These are phyloP conservation scores for Polygonum maritimum DNA, from an alignment of 148 eudicot genomes.

Conservation along the genomic window DNA sequence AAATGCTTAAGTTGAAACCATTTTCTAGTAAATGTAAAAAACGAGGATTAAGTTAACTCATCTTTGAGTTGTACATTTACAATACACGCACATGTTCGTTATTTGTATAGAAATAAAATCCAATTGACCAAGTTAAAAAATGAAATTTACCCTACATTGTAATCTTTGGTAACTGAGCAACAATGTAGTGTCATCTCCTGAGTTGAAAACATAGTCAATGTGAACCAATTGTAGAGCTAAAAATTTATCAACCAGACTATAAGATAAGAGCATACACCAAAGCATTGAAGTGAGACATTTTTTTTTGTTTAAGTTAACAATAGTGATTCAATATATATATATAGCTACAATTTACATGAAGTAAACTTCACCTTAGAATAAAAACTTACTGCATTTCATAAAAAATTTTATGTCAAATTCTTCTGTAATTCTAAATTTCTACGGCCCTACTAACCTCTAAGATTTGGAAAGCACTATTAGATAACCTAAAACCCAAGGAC, in stretches of 20 bases:
- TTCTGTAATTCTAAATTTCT: background rate
- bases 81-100: too few relatives aligned
- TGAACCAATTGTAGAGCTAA: background rate
- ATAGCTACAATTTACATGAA: background rate
- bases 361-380: background rate
- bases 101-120: too few relatives aligned
- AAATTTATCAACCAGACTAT: background rate
- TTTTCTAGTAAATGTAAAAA: too few relatives aligned
- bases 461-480: background rate
- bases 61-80: too few relatives aligned
- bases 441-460: background rate
- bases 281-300: background rate
- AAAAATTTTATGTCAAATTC: background rate
- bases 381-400: background rate
- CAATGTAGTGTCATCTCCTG: background rate
- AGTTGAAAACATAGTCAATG: background rate
- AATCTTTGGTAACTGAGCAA: too few relatives aligned
- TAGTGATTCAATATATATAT: background rate
- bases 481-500: background rate
- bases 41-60: too few relatives aligned
- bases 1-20: too few relatives aligned
- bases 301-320: background rate
- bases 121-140: too few relatives aligned
- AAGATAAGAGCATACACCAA: background rate
- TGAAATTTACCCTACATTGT: too few relatives aligned